Evolutionary conservation across 75 land plant species (phyloP).

Genomic region (Ceratopteris richardii): DNA sequence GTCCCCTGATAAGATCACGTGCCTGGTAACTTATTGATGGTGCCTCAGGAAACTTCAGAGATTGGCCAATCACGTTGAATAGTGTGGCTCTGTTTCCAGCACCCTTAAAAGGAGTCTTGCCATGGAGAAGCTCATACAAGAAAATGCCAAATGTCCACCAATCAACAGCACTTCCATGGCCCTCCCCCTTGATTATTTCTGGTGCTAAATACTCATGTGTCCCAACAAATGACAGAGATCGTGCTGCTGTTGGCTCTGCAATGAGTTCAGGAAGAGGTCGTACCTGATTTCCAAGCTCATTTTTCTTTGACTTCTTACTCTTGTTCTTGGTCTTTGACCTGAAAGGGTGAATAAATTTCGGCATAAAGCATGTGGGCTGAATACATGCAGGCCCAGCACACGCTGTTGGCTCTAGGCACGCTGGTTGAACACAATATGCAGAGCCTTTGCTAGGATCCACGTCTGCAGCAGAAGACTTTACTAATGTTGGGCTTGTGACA

Average conservation of each 20-base stretch:
- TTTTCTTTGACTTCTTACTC: conserved; percentile 29
- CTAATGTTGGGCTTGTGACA: conserved; percentile 66
- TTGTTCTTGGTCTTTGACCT: conserved; percentile 11
- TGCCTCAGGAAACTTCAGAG: conserved; percentile 59
- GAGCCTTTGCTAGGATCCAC: conserved; percentile 12
- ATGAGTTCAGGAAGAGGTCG: conserved; percentile 73
- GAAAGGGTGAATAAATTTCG: conserved; percentile 12
- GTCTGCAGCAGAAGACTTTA: conserved; percentile 20
- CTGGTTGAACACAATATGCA: conserved; percentile 30
- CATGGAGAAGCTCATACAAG: conserved; percentile 69
- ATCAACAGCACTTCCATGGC: conserved; percentile 90
- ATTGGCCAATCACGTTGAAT: conserved; percentile 63
- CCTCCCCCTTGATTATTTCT: conserved; percentile 80
- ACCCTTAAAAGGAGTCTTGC: conserved; percentile 85
- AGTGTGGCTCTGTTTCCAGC: conserved; percentile 77
- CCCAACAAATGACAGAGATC: conserved; percentile 87
- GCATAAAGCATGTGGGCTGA: conserved; percentile 41
- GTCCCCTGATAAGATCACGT: conserved; percentile 46
- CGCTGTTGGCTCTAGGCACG: conserved; percentile 47
- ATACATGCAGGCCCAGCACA: conserved; percentile 47
- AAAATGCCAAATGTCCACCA: conserved; percentile 95
- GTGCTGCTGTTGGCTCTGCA: conserved; percentile 79
- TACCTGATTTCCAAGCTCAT: conserved; percentile 35
- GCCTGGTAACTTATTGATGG: conserved; percentile 42
- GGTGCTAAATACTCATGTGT: conserved; percentile 90